These are phyloP conservation scores for Melaleuca alternifolia DNA, from an alignment of 345 rosid species.

Conservation along the genomic window DNA sequence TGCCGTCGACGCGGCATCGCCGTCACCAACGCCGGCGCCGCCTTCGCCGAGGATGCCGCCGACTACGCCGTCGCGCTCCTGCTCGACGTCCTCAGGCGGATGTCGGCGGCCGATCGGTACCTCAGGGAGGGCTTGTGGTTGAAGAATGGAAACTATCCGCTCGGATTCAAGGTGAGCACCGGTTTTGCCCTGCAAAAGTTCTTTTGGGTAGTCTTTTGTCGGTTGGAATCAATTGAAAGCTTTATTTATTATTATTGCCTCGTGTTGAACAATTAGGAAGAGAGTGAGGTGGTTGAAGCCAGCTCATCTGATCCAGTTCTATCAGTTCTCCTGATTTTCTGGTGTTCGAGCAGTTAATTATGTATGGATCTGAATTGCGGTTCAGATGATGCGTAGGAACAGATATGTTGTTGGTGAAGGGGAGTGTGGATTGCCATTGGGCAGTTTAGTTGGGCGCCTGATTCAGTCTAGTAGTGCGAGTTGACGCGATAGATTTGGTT, in stretches of 20 bases:
- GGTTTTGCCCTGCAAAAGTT: not conserved
- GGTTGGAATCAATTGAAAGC: not conserved
- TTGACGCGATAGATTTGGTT: not conserved
- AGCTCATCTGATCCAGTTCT: not conserved
- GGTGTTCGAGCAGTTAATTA: not conserved
- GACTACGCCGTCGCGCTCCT: conserved; percentile 32
- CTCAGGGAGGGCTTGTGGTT: conserved; percentile 21
- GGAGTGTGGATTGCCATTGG: not conserved
- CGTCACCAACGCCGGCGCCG: conserved; percentile 23
- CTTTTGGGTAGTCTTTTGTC: not conserved
- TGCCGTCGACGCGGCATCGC: conserved; percentile 28
- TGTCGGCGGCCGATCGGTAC: conserved; percentile 19
- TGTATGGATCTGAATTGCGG: not conserved
- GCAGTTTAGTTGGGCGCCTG: not conserved
- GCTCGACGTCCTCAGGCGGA: conserved; percentile 23
- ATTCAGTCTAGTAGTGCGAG: not conserved
- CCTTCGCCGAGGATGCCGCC: conserved; percentile 29
- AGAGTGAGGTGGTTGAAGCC: not conserved
- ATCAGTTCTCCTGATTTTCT: not conserved
- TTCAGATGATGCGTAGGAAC: not conserved
- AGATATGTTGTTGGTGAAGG: not conserved
- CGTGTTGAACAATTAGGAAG: not conserved
- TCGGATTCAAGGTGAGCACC: conserved; percentile 24
- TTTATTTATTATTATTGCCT: too few species aligned
- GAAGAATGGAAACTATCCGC: conserved; percentile 12